Evolutionary conservation across 129 eudicot species (phyloP), one percentile per base, ranked within the genome.

Genomic region (Centaurea solstitialis): DNA sequence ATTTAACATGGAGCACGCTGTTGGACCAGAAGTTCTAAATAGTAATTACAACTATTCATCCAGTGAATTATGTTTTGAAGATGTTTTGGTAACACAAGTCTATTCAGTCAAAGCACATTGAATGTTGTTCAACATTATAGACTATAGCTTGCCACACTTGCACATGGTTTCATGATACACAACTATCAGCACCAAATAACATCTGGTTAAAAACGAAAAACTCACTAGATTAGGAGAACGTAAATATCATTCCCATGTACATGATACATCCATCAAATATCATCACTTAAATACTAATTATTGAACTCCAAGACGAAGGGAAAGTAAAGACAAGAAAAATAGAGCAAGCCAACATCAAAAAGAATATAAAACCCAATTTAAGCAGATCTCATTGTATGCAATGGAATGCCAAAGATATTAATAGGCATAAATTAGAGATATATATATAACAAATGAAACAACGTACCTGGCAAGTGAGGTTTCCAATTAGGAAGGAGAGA

Each of bases 401-500:
- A 5, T 57, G 65, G 18, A 57, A 57, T 57, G 2, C 65, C 65
- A 57, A 57, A 17, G 65, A 57, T 22, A n/a, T 57, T 6, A 1
- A 3, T 69, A n/a, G 47, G 41, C 13, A 26, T 13, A 23, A 76
- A 22, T 1, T 37, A 76, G 28, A 68, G 47, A 86, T 40, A 20
- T 6, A 86, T 40, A 20, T 6, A 40, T 59, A 70, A n/a, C 9
- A 7, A 9, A 18, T 18, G 22, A 22, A 73, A 24, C 37, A 47
- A 71, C 61, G 26, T 86, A 94, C 98, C 92, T 76, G 98, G 94
- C 38, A 94, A 73, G 50, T 92, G 91, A 84, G 98, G 97, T 81
- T 94, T 94, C 98, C 97, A 94, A 47, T 71, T 89, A 75, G 97
- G 98, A 66, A 92, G 79, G 20, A 94, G 93, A 69, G 98, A 92